Base-by-base conservation (phyloP, 1,284 basidiomycete species). In the Xerocomus minutiporus region DNA sequence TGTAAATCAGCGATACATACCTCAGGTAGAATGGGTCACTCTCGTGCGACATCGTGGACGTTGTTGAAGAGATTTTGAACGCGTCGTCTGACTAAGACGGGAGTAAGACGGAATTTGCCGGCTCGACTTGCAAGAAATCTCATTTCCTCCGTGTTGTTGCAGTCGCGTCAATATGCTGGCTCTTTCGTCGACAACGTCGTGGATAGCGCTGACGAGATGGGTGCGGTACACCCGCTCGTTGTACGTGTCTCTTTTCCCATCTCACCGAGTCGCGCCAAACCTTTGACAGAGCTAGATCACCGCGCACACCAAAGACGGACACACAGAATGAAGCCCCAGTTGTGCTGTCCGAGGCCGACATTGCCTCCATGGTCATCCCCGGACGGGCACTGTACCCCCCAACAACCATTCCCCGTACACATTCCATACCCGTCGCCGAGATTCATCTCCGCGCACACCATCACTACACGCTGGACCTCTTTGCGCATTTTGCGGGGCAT, bases 401-500 rank as follows among this genome's bases (percentile, higher is more conserved):
- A 0, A 75, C 70, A 61, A 75, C 76, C 48, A 83, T 86, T 57
- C 78, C 82, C 1, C 77, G 74, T 25, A 86, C 84, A 4, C 83
- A 93, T 72, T 73, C 75, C 52, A 77, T 93, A 51, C 93, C 93
- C 52, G 91, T 88, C 59, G 94, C 92, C 4, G 80, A 81, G 43
- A 77, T 98, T 51, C 91, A 93, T 63, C 82, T 97, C 64, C 87
- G 89, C 55, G 84, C 91, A 1, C 83, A 95, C 75, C 75, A 84
- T 58, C 75, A 81, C 13, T 69, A 75, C 36, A 76, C 82, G 20
- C 82, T 99, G 48, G 82, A 86, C 61, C 81, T 95, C 58, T 93
- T 90, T 71, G 79, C 86, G 1, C 87, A 92, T 68, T 96, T 99
- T 68, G 87, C 88, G 0, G 71, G 83, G 1, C 91, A 94, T 62